Evolutionary conservation across 2,329 filamentous ascomycete genomes (phyloP).

Genomic region (Colletotrichum zoysiae): DNA sequence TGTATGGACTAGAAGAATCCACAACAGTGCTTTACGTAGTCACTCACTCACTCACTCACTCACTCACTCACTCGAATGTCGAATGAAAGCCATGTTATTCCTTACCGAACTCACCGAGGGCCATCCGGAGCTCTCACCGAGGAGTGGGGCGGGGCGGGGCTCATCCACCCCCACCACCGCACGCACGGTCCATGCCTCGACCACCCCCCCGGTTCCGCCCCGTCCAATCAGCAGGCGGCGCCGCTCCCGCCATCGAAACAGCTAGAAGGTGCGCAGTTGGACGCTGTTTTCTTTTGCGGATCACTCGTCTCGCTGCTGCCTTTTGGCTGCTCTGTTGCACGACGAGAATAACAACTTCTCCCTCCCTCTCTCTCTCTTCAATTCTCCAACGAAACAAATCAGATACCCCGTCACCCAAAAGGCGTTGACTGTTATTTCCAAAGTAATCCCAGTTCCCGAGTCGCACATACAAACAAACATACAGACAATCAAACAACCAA

Average conservation of each 20-base stretch:
- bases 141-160: too few species aligned
- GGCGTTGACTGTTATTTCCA: slow-evolving; percentile 25
- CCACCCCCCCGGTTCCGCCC: slow-evolving; percentile 43
- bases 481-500: not conserved
- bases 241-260: slow-evolving; percentile 55
- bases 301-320: not conserved
- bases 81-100: too few species aligned
- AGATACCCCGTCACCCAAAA: slow-evolving; percentile 43
- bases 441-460: slow-evolving; percentile 13
- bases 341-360: slow-evolving; percentile 7
- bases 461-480: not conserved
- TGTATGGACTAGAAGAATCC: not conserved
- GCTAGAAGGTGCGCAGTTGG: slow-evolving; percentile 54
- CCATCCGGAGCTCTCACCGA: not conserved
- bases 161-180: slow-evolving; percentile 41
- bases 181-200: slow-evolving; percentile 42
- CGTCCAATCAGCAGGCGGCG: slow-evolving; percentile 49
- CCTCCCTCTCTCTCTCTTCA: not conserved
- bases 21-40: not conserved
- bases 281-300: slow-evolving; percentile 44
- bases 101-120: not conserved
- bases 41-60: too few species aligned
- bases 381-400: slow-evolving; percentile 6
- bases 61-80: too few species aligned
- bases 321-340: slow-evolving; percentile 19